Evolutionary conservation across 495 filamentous ascomycete species (phyloP).

Genomic region (Articulospora tetracladia): DNA sequence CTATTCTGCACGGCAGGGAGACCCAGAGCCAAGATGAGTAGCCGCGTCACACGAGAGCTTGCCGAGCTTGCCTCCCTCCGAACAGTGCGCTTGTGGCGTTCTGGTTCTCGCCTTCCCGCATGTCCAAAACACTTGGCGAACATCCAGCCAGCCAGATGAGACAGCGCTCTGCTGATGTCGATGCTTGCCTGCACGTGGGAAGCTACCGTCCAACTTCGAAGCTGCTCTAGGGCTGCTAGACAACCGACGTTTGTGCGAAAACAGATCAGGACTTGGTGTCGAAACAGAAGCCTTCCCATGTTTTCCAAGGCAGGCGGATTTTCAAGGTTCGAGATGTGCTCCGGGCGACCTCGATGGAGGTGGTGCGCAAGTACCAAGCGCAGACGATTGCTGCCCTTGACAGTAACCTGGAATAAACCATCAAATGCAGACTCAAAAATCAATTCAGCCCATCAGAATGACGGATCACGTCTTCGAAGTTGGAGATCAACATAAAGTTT

Average conservation of each 20-base stretch:
- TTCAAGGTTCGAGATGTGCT: not conserved
- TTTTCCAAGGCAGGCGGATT: not conserved
- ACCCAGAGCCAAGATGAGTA: not conserved
- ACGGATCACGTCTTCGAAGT: no score
- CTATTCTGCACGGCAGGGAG: not conserved
- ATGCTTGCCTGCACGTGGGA: not conserved
- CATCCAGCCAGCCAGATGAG: not conserved
- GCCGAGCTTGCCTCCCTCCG: not conserved
- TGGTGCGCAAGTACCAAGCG: no score
- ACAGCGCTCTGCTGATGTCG: not conserved
- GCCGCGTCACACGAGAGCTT: constrained; percentile 11
- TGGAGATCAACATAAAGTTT: not conserved
- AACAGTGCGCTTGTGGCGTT: constrained; percentile 7
- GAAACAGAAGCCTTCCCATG: not conserved
- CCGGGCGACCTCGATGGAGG: not conserved
- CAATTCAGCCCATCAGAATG: not conserved
- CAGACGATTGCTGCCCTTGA: no score
- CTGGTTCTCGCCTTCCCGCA: not conserved
- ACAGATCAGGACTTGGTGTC: not conserved
- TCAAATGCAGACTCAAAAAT: no score
- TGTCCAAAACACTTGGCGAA: constrained; percentile 3
- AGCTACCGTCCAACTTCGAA: not conserved
- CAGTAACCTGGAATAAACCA: no score
- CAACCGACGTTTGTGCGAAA: not conserved
- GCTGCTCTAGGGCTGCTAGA: not conserved